Percentiles rank a stretch among this genome's conserved stretches.
These are phyloP conservation scores for Cytospora piceicola DNA, from an alignment of 2,329 filamentous ascomycete genomes.

Conservation along the genomic window DNA sequence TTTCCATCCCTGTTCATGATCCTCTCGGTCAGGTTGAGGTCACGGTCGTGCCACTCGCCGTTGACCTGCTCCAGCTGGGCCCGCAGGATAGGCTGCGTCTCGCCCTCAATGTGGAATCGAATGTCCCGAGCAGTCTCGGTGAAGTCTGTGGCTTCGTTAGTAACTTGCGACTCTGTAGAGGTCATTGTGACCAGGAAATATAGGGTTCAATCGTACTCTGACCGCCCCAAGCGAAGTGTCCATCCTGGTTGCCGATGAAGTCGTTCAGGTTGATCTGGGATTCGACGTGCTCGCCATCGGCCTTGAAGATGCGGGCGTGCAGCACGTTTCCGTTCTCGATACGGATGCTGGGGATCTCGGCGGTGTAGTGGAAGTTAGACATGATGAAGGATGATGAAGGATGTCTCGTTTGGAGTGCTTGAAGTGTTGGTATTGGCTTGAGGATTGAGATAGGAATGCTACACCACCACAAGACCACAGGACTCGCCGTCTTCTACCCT, in stretches of 20 bases:
- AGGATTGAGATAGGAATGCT: neutral
- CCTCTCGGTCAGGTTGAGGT: conserved; percentile 61
- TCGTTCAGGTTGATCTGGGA: conserved; percentile 53
- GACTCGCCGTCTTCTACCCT: neutral
- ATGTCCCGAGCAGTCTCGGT: conserved; percentile 51
- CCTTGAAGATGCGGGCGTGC: conserved; percentile 43
- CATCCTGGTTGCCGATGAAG: conserved; percentile 56
- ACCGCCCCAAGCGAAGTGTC: conserved; percentile 51
- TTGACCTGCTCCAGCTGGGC: conserved; percentile 49
- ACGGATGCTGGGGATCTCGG: conserved; percentile 40
- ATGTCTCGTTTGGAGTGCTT: neutral
- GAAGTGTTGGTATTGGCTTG: neutral
- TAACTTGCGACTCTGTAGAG: neutral
- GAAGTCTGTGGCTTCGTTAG: conserved; percentile 43
- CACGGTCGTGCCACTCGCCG: conserved; percentile 45
- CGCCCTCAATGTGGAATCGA: conserved; percentile 54
- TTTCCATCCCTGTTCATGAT: conserved; percentile 57
- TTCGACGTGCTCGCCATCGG: conserved; percentile 49
- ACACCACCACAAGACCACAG: neutral
- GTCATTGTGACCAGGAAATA: neutral
- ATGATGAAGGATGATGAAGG: conserved; percentile 12
- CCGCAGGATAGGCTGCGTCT: conserved; percentile 55
- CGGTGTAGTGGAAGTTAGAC: conserved; percentile 28
- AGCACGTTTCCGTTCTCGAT: conserved; percentile 57
- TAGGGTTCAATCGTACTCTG: conserved; percentile 31